phyloP scores from a whole-genome alignment of 2,329 filamentous ascomycete species.

The Eutypella sp. region DNA sequence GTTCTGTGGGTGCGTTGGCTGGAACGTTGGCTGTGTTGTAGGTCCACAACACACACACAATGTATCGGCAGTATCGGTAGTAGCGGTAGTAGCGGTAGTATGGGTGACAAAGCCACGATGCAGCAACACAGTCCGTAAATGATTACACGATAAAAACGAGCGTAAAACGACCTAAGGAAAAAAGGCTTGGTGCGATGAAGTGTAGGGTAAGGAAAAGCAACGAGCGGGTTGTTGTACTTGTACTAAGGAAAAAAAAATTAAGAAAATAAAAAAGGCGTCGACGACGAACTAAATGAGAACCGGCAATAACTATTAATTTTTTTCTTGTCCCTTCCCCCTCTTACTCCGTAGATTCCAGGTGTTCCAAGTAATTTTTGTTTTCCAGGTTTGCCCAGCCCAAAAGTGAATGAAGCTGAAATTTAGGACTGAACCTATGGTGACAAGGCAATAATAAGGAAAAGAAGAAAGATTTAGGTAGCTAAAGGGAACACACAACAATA shows the following conservation, averaged over 20 bases:
- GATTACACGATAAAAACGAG: constrained; percentile 26
- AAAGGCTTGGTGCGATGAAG: constrained; percentile 14
- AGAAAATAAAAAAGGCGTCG: constrained; percentile 16
- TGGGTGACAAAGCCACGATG: constrained; percentile 11
- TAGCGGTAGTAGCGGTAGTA: too few species aligned
- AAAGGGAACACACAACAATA: neutral
- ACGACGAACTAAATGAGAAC: constrained; percentile 13
- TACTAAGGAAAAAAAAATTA: too few species aligned
- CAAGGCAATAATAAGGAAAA: too few species aligned
- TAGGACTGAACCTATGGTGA: too few species aligned
- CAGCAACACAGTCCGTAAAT: constrained; percentile 6
- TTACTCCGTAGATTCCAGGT: too few species aligned
- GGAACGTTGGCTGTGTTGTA: too few species aligned
- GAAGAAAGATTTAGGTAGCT: neutral
- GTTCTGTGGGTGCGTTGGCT: constrained; percentile 10
- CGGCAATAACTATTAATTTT: neutral
- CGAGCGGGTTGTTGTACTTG: constrained; percentile 16
- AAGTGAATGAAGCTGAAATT: too few species aligned
- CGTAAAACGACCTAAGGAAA: constrained; percentile 18
- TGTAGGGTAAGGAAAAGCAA: constrained; percentile 14
- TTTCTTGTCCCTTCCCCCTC: neutral
- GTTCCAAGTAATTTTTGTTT: too few species aligned
- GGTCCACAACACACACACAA: constrained; percentile 11
- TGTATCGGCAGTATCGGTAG: too few species aligned
- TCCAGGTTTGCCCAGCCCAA: too few species aligned